Evolutionary conservation across 139 green algal species (phyloP).

Genomic region (Volvox africanus): DNA sequence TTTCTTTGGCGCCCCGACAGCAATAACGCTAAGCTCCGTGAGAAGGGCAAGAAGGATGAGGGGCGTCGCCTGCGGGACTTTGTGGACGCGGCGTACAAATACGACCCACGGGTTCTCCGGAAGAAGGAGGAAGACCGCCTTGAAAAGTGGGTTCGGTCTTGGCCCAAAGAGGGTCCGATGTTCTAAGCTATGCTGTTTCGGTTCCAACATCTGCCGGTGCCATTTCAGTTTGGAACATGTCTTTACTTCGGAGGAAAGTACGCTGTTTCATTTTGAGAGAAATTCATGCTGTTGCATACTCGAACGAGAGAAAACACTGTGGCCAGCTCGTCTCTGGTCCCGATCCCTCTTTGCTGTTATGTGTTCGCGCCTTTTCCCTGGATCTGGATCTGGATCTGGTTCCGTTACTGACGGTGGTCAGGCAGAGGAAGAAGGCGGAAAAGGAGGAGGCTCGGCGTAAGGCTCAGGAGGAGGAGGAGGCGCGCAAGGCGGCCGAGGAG

Average conservation of each 20-base stretch:
- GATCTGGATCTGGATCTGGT: no score
- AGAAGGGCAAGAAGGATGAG: conserved; percentile 97
- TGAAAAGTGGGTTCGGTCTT: conserved; percentile 63
- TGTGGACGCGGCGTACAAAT: conserved; percentile 87
- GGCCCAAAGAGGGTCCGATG: no score
- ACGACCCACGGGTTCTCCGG: conserved; percentile 83
- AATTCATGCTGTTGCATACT: no score
- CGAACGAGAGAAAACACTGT: no score
- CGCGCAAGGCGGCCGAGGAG: conserved; percentile 47
- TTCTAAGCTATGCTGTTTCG: no score
- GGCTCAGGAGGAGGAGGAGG: conserved; percentile 57
- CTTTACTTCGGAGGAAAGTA: no score
- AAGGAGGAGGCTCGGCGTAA: conserved; percentile 62
- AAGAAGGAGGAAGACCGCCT: conserved; percentile 83
- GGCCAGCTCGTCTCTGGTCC: no score
- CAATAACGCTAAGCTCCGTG: conserved; percentile 93
- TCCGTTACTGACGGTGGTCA: conserved; percentile 10
- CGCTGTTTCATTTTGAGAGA: no score
- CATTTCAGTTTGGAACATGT: no score
- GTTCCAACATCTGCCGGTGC: no score
- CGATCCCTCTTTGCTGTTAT: no score
- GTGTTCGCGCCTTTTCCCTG: no score
- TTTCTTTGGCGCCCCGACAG: conserved; percentile 16
- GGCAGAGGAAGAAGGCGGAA: conserved; percentile 74
- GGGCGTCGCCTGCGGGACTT: conserved; percentile 85